phyloP scores from a whole-genome alignment of 2,329 filamentous ascomycete genomes.

The Fonsecaea nubica region DNA sequence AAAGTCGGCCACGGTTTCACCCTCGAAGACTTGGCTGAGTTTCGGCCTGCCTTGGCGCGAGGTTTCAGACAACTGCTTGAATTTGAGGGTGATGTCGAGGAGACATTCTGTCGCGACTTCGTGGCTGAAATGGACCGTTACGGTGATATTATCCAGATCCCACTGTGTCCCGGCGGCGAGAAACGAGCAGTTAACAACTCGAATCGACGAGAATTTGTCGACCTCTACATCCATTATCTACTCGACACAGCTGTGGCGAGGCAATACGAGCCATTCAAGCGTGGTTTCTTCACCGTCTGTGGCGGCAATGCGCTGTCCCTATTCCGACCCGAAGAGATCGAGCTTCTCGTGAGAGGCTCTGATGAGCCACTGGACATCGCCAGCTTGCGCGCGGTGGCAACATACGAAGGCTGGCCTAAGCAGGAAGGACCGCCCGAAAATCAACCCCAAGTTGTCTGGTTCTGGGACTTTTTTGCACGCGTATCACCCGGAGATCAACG shows the following conservation, averaged over 20 bases:
- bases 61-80: constrained; percentile 79
- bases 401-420: constrained; percentile 79
- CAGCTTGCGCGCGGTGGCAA: constrained; percentile 75
- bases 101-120: constrained; percentile 82
- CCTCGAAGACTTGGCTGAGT: constrained; percentile 82
- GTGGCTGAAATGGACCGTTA: constrained; percentile 78
- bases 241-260: constrained; percentile 78
- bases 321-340: constrained; percentile 90
- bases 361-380: constrained; percentile 82
- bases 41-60: constrained; percentile 74
- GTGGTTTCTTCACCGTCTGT: constrained; percentile 91
- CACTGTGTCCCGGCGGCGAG: constrained; percentile 77
- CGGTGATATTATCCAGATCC: constrained; percentile 69
- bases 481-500: constrained; percentile 73
- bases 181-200: constrained; percentile 78
- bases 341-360: constrained; percentile 82
- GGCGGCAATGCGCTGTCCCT: constrained; percentile 85
- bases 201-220: constrained; percentile 85
- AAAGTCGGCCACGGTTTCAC: constrained; percentile 71
- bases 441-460: constrained; percentile 79
- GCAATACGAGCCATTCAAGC: constrained; percentile 92
- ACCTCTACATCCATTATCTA: constrained; percentile 79
- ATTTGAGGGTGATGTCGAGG: constrained; percentile 82
- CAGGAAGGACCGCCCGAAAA: constrained; percentile 53
- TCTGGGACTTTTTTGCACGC: constrained; percentile 80